Base-by-base conservation (phyloP, 371 early-diverging fungal genomes). In the Rhizopus stolonifer region DNA sequence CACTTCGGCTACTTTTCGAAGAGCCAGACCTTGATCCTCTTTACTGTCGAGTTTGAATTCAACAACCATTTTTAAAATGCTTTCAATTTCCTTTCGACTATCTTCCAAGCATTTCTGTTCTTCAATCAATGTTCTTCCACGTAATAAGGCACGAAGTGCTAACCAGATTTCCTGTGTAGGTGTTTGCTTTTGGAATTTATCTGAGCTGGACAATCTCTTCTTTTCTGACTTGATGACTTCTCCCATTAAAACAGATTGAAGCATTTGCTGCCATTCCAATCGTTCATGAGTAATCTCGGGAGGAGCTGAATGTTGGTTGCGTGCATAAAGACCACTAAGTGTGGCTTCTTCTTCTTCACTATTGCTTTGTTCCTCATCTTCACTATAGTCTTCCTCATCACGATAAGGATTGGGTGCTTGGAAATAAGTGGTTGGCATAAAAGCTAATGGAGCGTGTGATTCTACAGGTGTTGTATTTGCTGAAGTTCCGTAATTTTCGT, bases 211-310 rank as follows among this genome's bases (percentile, higher is more conserved):
- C n/a, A 89, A 56, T 29, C 89, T 79, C 56, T 79, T 80, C 59
- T 88, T 90, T 64, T 93, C 94, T 14, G 85, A 85, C 49, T 86
- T 87, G n/a, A 93, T 83, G 17, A 92, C 89, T 52, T 93, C 92
- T 11, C 94, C 92, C 26, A 83, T 80, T 18, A 93, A 70, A 17
- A 92, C 94, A 14, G 91, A 88, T 26, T 88, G 79, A 13, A 93
- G 74, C 91, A 93, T 91, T 40, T 86, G 81, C 50, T 89, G 91
- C 91, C 91, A 91, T 64, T 90, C 89, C 21, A 84, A 62, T 33
- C 89, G 85, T 53, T 90, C 90, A 33, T 80, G 80, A 34, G 75
- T 78, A 40, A 82, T 79, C 47, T 82, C 85, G 10, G 77, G 77
- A 17, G 75, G 60, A 8, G 69, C 68, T 3, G 59, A 38, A 15